Percentiles rank a stretch among this genome's conserved stretches.
phyloP scores from a whole-genome alignment of 192 early-diverging fungal genomes.

The Coemansia sp. region DNA sequence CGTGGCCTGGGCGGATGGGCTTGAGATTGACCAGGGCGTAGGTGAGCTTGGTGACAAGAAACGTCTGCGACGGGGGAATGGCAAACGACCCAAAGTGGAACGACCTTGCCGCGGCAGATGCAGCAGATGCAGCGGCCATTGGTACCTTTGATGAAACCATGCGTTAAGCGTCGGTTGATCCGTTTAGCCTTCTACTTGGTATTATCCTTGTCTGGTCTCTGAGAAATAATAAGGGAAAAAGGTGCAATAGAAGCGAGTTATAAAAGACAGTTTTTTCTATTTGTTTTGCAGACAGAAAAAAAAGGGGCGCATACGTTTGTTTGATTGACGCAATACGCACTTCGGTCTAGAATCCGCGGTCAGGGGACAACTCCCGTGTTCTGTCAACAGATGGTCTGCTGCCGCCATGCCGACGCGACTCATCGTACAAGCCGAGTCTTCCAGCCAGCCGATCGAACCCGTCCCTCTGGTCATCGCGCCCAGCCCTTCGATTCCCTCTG shows the following conservation, averaged over 20 bases:
- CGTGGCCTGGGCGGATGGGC: constrained; percentile 78
- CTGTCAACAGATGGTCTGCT: constrained; percentile 27
- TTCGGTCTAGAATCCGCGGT: constrained; percentile 45
- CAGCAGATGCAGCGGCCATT: no score
- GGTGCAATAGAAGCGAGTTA: no score
- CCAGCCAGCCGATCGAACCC: neutral
- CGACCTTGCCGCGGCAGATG: constrained; percentile 7
- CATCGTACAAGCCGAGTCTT: neutral
- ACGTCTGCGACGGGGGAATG: constrained; percentile 71
- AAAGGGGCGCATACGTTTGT: neutral
- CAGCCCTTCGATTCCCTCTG: neutral
- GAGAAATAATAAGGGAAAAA: no score
- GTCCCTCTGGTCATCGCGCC: constrained; percentile 13
- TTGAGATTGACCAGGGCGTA: constrained; percentile 91
- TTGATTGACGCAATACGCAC: neutral
- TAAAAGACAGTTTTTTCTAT: no score
- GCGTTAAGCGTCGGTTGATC: no score
- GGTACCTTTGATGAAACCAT: neutral
- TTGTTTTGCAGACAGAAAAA: no score
- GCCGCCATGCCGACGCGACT: constrained; percentile 10
- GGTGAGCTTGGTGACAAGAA: constrained; percentile 65
- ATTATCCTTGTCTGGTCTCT: neutral
- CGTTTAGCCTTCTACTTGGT: neutral
- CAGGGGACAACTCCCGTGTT: constrained; percentile 41
- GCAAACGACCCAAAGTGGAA: constrained; percentile 69